Evolutionary conservation across 148 eudicot species (phyloP).

Genomic region (Rheum nobile): DNA sequence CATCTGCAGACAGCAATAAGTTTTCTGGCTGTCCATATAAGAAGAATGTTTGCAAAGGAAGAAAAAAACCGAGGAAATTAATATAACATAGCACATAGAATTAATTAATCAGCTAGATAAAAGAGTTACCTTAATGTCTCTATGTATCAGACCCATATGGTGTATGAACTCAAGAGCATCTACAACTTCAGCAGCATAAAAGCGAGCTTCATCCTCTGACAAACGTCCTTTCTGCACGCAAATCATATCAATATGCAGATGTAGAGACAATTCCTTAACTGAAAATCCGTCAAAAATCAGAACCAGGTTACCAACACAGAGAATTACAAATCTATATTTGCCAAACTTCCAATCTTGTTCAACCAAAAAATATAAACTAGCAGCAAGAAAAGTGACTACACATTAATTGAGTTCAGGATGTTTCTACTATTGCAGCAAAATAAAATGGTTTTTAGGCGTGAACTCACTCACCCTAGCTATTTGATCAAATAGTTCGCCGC

Average conservation of each 20-base stretch:
- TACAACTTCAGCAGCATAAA: conserved; percentile 94
- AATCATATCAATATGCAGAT: conserved; percentile 14
- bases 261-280: too few relatives aligned
- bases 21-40: conserved; percentile 81
- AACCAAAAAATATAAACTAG: too few relatives aligned
- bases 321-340: too few relatives aligned
- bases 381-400: background rate
- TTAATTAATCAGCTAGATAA: background rate
- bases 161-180: conserved; percentile 97
- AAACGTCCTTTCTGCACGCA: conserved; percentile 83
- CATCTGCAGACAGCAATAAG: conserved; percentile 77
- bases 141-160: conserved; percentile 84
- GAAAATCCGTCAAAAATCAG: too few relatives aligned
- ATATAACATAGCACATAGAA: background rate
- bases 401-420: background rate
- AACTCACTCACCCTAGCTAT: conserved; percentile 70
- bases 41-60: conserved; percentile 14
- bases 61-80: background rate
- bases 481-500: conserved; percentile 98
- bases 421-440: background rate
- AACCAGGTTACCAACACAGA: too few relatives aligned
- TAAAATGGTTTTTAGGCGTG: background rate
- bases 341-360: too few relatives aligned
- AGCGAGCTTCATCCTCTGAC: conserved; percentile 85
- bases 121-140: conserved; percentile 80